These are phyloP conservation scores for Pestalotiopsis sp. DNA, from an alignment of 2,329 filamentous ascomycete species.

Conservation along the genomic window DNA sequence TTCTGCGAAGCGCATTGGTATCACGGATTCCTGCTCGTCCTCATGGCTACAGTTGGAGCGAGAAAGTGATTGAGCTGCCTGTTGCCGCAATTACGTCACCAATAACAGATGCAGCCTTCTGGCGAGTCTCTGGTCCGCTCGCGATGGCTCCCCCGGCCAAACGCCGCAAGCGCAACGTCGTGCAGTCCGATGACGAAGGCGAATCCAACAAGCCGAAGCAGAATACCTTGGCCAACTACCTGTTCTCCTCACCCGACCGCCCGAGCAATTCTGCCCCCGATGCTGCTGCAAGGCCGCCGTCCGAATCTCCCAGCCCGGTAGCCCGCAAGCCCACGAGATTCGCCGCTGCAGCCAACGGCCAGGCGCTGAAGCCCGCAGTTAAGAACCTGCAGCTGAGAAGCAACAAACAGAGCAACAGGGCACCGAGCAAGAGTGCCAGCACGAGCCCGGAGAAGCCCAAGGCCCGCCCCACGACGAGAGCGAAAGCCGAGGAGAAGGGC, in stretches of 20 bases:
- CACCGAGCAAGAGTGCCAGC: constrained; percentile 40
- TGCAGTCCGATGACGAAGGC: constrained; percentile 53
- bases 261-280: constrained; percentile 29
- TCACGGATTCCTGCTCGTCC: neutral
- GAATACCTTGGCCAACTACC: constrained; percentile 56
- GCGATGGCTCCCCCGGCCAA: constrained; percentile 62
- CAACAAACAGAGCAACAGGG: constrained; percentile 23
- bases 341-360: constrained; percentile 17
- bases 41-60: neutral
- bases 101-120: constrained; percentile 27
- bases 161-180: constrained; percentile 60
- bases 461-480: constrained; percentile 27
- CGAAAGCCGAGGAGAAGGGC: constrained; percentile 51
- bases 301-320: constrained; percentile 28
- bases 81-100: neutral
- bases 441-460: constrained; percentile 50
- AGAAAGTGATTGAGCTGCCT: neutral
- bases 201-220: constrained; percentile 37
- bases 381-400: constrained; percentile 28
- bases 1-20: neutral
- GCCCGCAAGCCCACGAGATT: constrained; percentile 21
- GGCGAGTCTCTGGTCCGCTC: constrained; percentile 24
- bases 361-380: constrained; percentile 25
- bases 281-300: constrained; percentile 13
- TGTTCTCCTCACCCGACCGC: constrained; percentile 55